Conservation (phyloP, 495 filamentous ascomycete species). For the Hyaloscypha variabilis region DNA sequence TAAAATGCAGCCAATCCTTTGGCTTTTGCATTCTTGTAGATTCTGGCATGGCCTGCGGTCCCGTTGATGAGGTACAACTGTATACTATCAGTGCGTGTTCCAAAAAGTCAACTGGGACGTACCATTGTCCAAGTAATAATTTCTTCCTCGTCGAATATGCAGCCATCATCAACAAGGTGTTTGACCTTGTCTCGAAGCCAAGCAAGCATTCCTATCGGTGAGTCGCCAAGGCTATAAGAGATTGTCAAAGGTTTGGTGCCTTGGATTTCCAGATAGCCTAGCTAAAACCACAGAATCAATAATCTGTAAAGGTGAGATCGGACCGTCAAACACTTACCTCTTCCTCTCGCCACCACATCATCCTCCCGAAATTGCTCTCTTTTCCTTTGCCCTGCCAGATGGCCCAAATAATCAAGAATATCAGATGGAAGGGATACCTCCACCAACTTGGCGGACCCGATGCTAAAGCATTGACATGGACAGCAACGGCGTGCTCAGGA, state of each 20-base stretch:
- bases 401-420: conserved; percentile 22
- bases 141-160: conserved; percentile 67
- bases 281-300: neutral
- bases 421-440: conserved; percentile 12
- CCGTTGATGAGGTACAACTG: conserved; percentile 24
- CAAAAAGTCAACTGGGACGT: neutral
- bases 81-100: neutral
- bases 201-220: conserved; percentile 61
- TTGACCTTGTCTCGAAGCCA: conserved; percentile 72
- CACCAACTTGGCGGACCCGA: conserved; percentile 17
- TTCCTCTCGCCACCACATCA: conserved; percentile 34
- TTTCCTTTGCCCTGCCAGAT: conserved; percentile 15
- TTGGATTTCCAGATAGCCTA: conserved; percentile 29
- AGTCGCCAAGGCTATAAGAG: conserved; percentile 57
- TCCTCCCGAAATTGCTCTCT: conserved; percentile 23
- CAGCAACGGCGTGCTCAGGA: conserved; percentile 57
- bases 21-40: conserved; percentile 27
- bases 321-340: neutral
- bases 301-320: neutral
- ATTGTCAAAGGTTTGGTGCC: conserved; percentile 66
- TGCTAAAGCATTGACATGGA: conserved; percentile 46
- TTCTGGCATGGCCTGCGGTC: conserved; percentile 19
- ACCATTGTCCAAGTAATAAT: conserved; percentile 62
- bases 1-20: conserved; percentile 5
- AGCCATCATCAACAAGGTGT: conserved; percentile 62